phyloP scores from a whole-genome alignment of 1,284 basidiomycete genomes.

The Austroboletus novae-zelandiae region DNA sequence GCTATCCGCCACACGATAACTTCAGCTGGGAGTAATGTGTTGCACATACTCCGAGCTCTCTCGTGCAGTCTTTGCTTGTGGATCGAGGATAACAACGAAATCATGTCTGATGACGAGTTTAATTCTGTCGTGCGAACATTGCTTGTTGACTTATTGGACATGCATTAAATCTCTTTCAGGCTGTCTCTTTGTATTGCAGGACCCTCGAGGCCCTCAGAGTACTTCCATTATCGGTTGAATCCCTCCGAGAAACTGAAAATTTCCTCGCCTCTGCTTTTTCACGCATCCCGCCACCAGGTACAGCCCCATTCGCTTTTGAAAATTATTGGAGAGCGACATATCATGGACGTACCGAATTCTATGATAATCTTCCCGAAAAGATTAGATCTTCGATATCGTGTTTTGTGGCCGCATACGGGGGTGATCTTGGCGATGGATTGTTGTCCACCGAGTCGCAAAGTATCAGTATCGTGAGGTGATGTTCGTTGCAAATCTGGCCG shows the following conservation, averaged over 20 bases:
- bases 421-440: conserved; percentile 42
- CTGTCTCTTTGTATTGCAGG: conserved; percentile 44
- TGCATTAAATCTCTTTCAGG: conserved; percentile 30
- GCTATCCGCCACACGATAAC: conserved; percentile 34
- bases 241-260: conserved; percentile 37
- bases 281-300: conserved; percentile 43
- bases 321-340: conserved; percentile 51
- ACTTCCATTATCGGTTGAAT: conserved; percentile 38
- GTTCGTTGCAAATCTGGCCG: conserved; percentile 7
- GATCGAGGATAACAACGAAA: conserved; percentile 46
- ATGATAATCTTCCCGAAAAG: conserved; percentile 34
- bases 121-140: conserved; percentile 43
- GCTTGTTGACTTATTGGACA: neutral
- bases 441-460: conserved; percentile 37
- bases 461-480: conserved; percentile 31
- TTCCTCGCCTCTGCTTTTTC: conserved; percentile 50
- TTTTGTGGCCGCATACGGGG: conserved; percentile 40
- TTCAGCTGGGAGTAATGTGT: conserved; percentile 21
- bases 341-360: conserved; percentile 36
- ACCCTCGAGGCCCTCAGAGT: conserved; percentile 38
- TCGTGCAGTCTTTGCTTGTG: conserved; percentile 45
- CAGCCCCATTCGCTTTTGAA: conserved; percentile 49
- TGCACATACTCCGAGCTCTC: conserved; percentile 35
- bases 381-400: conserved; percentile 40
- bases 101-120: conserved; percentile 43